phyloP scores from a whole-genome alignment of 192 early-diverging fungal genomes.

The Mortierella hygrophila region DNA sequence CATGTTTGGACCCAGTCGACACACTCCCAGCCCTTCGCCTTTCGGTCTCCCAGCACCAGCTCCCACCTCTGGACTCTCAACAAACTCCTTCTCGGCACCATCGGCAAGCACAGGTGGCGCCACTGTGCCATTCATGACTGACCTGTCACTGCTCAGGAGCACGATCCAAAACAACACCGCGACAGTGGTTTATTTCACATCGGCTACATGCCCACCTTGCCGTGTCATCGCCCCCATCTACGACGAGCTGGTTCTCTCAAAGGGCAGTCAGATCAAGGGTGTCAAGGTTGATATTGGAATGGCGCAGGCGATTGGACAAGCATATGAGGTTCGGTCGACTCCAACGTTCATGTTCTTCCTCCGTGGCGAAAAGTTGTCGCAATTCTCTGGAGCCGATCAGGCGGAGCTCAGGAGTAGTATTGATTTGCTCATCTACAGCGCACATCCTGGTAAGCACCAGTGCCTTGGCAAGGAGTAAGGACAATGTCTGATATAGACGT shows the following conservation, averaged over 20 bases:
- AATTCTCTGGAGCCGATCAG: slow-evolving; percentile 74
- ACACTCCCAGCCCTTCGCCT: slow-evolving; percentile 8
- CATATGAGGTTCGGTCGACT: slow-evolving; percentile 71
- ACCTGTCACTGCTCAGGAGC: slow-evolving; percentile 56
- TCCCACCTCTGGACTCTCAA: not conserved
- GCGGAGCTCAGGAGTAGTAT: slow-evolving; percentile 70
- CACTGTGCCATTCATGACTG: slow-evolving; percentile 54
- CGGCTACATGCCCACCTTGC: slow-evolving; percentile 76
- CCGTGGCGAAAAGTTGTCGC: slow-evolving; percentile 65
- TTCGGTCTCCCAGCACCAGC: not conserved
- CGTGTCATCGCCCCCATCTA: slow-evolving; percentile 77
- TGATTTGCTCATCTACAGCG: slow-evolving; percentile 71
- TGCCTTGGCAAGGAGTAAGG: not conserved
- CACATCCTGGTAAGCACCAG: slow-evolving; percentile 68
- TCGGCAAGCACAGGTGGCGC: slow-evolving; percentile 24
- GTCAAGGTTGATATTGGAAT: slow-evolving; percentile 71
- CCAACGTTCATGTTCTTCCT: slow-evolving; percentile 83
- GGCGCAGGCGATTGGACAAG: slow-evolving; percentile 65
- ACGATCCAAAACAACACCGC: slow-evolving; percentile 62
- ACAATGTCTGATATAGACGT: not conserved
- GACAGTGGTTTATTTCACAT: slow-evolving; percentile 80
- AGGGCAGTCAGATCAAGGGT: slow-evolving; percentile 65
- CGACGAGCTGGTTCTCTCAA: slow-evolving; percentile 67
- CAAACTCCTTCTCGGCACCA: slow-evolving; percentile 38
- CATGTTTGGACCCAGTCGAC: slow-evolving; percentile 71